Evolutionary conservation across 768 basidiomycete genomes (phyloP).

Genomic region (Agaricus subrufescens): DNA sequence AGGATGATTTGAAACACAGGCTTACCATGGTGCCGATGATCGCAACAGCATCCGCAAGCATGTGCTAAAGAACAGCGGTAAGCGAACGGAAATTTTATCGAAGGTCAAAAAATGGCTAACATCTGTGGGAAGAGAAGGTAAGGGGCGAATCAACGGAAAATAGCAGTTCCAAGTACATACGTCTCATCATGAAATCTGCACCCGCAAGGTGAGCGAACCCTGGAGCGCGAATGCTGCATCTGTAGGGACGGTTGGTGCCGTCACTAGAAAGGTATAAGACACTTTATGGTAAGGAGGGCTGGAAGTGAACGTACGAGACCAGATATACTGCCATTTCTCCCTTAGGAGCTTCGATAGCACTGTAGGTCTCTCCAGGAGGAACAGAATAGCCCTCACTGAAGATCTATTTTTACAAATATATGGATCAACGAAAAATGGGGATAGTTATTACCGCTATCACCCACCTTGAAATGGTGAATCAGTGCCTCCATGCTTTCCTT

Average conservation of each 20-base stretch:
- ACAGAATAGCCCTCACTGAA: slow-evolving; percentile 97
- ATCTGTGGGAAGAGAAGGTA: slow-evolving; percentile 28
- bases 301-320: slow-evolving; percentile 68
- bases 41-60: slow-evolving; percentile 91
- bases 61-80: slow-evolving; percentile 49
- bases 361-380: slow-evolving; percentile 94
- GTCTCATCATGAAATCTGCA: slow-evolving; percentile 97
- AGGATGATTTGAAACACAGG: slow-evolving; percentile 12
- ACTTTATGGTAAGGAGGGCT: not conserved
- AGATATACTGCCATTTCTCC: slow-evolving; percentile 99
- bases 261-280: slow-evolving; percentile 45
- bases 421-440: not conserved
- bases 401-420: slow-evolving; percentile 40
- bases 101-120: slow-evolving; percentile 25
- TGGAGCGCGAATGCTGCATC: slow-evolving; percentile 95
- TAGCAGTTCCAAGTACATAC: slow-evolving; percentile 35
- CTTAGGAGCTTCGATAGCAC: slow-evolving; percentile 97
- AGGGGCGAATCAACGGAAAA: slow-evolving; percentile 8
- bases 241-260: slow-evolving; percentile 92
- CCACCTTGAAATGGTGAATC: slow-evolving; percentile 97
- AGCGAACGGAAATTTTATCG: slow-evolving; percentile 15
- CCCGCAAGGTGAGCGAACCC: slow-evolving; percentile 96
- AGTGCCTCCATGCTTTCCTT: slow-evolving; percentile 99
- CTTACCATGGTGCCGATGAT: slow-evolving; percentile 97
- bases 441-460: not conserved